Percentiles rank a stretch among this genome's conserved stretches.
Evolutionary conservation across 768 basidiomycete species (phyloP).

Genomic region (Boletus barrowsii): DNA sequence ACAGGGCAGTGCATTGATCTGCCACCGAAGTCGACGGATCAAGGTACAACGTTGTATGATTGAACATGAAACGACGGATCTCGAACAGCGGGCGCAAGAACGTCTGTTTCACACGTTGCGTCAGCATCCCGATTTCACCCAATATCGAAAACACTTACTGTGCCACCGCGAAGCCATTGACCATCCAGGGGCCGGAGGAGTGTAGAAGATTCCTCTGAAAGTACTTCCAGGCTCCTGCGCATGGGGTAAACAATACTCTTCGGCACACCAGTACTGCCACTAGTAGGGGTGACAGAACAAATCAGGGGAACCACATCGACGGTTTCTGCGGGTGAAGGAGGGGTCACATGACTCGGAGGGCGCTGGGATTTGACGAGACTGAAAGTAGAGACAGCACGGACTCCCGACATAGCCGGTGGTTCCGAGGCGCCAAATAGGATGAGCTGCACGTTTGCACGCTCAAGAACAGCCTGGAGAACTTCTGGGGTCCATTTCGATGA

Average conservation of each 20-base stretch:
- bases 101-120: slow-evolving; percentile 11
- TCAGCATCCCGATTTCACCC: not conserved
- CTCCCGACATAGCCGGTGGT: slow-evolving; percentile 10
- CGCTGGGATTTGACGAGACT: slow-evolving; percentile 9
- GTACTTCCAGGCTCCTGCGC: slow-evolving; percentile 21
- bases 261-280: slow-evolving; percentile 31
- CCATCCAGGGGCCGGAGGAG: slow-evolving; percentile 28
- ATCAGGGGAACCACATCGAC: slow-evolving; percentile 24
- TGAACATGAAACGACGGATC: slow-evolving; percentile 33
- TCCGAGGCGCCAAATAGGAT: slow-evolving; percentile 19
- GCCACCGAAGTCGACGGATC: slow-evolving; percentile 27
- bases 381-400: slow-evolving; percentile 18
- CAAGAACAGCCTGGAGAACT: slow-evolving; percentile 24
- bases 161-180: slow-evolving; percentile 33
- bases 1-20: slow-evolving; percentile 24
- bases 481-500: slow-evolving; percentile 30
- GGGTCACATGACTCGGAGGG: slow-evolving; percentile 6
- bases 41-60: slow-evolving; percentile 31
- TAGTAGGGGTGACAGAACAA: slow-evolving; percentile 27
- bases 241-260: slow-evolving; percentile 34
- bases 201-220: slow-evolving; percentile 28
- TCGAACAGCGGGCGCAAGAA: slow-evolving; percentile 32
- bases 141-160: slow-evolving; percentile 13
- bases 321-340: slow-evolving; percentile 17
- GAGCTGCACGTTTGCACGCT: slow-evolving; percentile 21